Percentiles rank a stretch among this genome's conserved stretches.
phyloP scores from a whole-genome alignment of 1,284 basidiomycete species.

The Hemileia vastatrix region DNA sequence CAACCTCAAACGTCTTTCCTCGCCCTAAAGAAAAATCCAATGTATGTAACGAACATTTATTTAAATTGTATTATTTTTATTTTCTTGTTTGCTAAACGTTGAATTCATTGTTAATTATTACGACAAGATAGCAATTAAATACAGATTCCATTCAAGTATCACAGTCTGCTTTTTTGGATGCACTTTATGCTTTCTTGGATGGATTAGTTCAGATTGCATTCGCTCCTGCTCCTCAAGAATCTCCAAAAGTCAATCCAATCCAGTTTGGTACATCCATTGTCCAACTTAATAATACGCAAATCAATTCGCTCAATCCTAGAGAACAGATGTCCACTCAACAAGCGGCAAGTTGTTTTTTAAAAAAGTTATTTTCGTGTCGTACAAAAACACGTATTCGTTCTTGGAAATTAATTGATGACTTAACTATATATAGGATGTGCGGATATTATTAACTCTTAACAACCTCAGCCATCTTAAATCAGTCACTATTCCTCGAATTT shows the following conservation, averaged over 20 bases:
- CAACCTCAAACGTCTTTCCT: neutral
- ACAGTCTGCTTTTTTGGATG: constrained; percentile 75
- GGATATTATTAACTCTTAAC: constrained; percentile 77
- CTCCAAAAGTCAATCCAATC: too few species aligned
- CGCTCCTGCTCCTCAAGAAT: too few species aligned
- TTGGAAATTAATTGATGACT: too few species aligned
- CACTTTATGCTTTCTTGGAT: constrained; percentile 77
- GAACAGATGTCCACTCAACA: too few species aligned
- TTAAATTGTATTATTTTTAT: neutral
- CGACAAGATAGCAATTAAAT: constrained; percentile 27
- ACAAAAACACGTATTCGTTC: too few species aligned
- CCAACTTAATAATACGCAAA: too few species aligned
- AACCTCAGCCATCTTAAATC: constrained; percentile 72
- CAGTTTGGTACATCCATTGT: too few species aligned
- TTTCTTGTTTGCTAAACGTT: neutral
- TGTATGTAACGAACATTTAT: neutral
- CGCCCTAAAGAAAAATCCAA: neutral
- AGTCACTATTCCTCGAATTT: constrained; percentile 64
- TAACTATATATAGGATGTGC: constrained; percentile 61
- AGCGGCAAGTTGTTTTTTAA: too few species aligned
- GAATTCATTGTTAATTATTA: neutral
- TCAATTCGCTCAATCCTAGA: too few species aligned
- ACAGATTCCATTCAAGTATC: constrained; percentile 54
- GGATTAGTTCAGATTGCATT: constrained; percentile 77
- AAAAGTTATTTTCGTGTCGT: too few species aligned